Evolutionary conservation across 352 stramenopile species (phyloP).

Genomic region (Saprolegnia diclina): DNA sequence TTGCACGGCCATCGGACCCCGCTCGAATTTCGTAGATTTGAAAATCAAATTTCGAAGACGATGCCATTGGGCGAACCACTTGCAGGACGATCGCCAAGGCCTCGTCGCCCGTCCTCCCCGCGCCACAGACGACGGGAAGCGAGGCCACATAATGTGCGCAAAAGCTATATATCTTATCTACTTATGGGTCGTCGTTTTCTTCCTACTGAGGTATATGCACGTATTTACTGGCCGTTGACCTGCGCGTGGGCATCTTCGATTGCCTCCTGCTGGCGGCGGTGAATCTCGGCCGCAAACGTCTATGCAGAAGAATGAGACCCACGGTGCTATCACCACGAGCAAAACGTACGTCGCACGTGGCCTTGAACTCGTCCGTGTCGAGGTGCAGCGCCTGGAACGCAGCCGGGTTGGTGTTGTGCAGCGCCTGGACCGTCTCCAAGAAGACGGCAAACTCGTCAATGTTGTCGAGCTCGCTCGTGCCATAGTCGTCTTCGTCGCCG

Average conservation of each 20-base stretch:
- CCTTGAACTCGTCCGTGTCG: slow-evolving; percentile 26
- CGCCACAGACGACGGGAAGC: not conserved
- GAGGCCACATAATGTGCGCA: too few relatives aligned
- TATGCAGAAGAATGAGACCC: not conserved
- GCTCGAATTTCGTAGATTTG: slow-evolving; percentile 30
- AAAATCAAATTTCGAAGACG: not conserved
- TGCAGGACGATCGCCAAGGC: slow-evolving; percentile 31
- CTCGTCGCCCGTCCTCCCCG: slow-evolving; percentile 29
- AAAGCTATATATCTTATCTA: slow-evolving; percentile 27
- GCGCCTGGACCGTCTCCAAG: slow-evolving; percentile 73
- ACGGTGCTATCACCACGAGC: not conserved
- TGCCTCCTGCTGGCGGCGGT: slow-evolving; percentile 19
- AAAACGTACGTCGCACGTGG: slow-evolving; percentile 21
- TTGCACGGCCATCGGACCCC: not conserved
- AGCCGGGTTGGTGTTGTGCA: slow-evolving; percentile 21
- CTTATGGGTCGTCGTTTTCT: not conserved
- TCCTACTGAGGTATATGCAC: not conserved
- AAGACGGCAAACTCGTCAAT: slow-evolving; percentile 91
- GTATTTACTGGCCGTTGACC: slow-evolving; percentile 9
- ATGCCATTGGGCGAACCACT: not conserved
- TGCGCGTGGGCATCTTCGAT: slow-evolving; percentile 3
- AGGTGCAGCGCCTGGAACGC: slow-evolving; percentile 18
- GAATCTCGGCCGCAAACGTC: slow-evolving; percentile 21
- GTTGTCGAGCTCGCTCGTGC: slow-evolving; percentile 85
- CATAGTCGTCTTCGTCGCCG: slow-evolving; percentile 89